Conservation (phyloP, 208 protist genomes). For the Angomonas ambiguus region DNA sequence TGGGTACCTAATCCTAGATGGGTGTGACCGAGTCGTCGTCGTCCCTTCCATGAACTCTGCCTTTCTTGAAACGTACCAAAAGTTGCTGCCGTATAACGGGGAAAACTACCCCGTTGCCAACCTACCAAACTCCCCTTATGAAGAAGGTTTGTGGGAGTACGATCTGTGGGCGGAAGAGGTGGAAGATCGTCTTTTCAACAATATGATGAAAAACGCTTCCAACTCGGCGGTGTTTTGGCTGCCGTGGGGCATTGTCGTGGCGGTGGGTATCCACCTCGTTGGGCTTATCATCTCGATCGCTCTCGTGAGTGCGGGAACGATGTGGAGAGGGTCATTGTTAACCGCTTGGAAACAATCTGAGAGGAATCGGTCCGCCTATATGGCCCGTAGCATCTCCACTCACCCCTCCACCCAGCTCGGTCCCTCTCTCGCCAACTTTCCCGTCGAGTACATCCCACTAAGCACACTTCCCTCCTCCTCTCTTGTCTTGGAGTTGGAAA, state of each 20-base stretch:
- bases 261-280: conserved; percentile 32
- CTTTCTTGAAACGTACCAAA: background rate
- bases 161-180: background rate
- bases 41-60: background rate
- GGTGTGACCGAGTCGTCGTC: background rate
- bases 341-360: conserved; percentile 56
- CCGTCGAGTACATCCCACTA: background rate
- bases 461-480: background rate
- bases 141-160: background rate
- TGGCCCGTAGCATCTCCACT: background rate
- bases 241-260: conserved; percentile 25
- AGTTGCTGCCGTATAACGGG: background rate
- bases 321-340: conserved; percentile 38
- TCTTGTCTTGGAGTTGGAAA: background rate
- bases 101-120: background rate
- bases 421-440: background rate
- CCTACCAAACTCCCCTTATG: background rate
- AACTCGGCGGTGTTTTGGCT: conserved; percentile 3
- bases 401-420: background rate
- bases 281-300: conserved; percentile 41
- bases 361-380: conserved; percentile 24
- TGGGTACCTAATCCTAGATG: background rate
- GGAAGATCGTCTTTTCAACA: background rate
- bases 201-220: background rate
- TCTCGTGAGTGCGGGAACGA: conserved; percentile 40